phyloP scores from a whole-genome alignment of 148 eudicot genomes.

The Agrostemma githago region DNA sequence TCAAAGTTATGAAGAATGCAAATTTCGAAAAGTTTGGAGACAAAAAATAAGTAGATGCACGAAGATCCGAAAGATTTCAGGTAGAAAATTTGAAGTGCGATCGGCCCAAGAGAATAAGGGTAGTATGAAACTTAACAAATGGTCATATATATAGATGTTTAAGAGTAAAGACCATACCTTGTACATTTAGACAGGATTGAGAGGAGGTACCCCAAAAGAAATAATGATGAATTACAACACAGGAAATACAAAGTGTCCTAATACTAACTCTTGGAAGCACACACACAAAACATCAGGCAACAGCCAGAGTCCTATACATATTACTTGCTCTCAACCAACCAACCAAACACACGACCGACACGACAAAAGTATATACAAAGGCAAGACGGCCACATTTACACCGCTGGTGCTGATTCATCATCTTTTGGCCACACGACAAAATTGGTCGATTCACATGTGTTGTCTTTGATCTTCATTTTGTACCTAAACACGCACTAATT shows the following conservation, averaged over 20 bases:
- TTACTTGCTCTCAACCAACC: neutral
- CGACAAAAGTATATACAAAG: constrained; percentile 23
- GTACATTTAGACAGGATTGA: neutral
- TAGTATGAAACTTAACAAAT: neutral
- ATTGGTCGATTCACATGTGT: constrained; percentile 17
- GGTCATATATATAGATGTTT: neutral
- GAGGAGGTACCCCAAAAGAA: neutral
- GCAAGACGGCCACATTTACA: neutral
- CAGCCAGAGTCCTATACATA: neutral
- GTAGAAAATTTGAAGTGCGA: too few relatives aligned
- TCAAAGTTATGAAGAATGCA: too few relatives aligned
- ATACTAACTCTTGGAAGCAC: constrained; percentile 8
- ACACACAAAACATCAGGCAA: constrained; percentile 11
- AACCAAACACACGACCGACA: constrained; percentile 19
- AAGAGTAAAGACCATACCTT: neutral
- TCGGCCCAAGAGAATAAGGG: too few relatives aligned
- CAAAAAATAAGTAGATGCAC: too few relatives aligned
- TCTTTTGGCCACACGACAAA: constrained; percentile 15
- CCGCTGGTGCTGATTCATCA: neutral
- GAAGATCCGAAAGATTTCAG: too few relatives aligned
- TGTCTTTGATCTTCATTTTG: constrained; percentile 3
- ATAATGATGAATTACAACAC: neutral
- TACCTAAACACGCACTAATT: constrained; percentile 6
- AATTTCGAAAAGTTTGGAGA: too few relatives aligned
- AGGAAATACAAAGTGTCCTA: constrained; percentile 3